phyloP scores from a whole-genome alignment of 495 filamentous ascomycete species.

The Aspergillus ellipticus region DNA sequence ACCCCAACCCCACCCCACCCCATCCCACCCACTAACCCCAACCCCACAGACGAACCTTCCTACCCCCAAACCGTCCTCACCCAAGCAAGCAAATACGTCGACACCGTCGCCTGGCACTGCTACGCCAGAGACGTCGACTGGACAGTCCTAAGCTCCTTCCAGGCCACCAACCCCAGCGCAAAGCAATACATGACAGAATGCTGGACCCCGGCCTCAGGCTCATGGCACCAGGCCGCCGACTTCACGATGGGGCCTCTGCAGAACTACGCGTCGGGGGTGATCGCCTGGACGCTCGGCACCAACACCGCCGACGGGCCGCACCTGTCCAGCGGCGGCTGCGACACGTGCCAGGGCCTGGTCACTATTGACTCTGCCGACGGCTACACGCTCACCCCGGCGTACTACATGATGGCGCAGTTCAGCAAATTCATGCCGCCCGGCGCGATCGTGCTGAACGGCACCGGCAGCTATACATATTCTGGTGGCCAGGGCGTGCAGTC shows the following conservation, averaged over 20 bases:
- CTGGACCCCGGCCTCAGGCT: constrained; percentile 43
- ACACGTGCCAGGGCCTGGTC: constrained; percentile 48
- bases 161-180: constrained; percentile 39
- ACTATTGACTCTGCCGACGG: constrained; percentile 37
- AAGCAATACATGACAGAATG: constrained; percentile 60
- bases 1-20: not conserved
- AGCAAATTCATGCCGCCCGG: constrained; percentile 54
- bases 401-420: constrained; percentile 57
- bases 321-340: constrained; percentile 45
- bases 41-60: constrained; percentile 28
- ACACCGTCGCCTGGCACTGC: constrained; percentile 55
- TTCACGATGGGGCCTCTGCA: constrained; percentile 55
- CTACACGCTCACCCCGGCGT: constrained; percentile 46
- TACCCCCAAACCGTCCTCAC: constrained; percentile 50
- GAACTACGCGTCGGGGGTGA: constrained; percentile 52
- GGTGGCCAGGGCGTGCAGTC: constrained; percentile 42
- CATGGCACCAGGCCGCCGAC: constrained; percentile 48
- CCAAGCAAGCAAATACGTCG: constrained; percentile 37
- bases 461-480: constrained; percentile 45
- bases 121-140: constrained; percentile 47
- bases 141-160: constrained; percentile 47
- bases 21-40: not conserved
- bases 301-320: constrained; percentile 50
- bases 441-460: constrained; percentile 42
- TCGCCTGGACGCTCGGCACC: constrained; percentile 54